These are phyloP conservation scores for Pseudoscleropodium purum DNA, from an alignment of 225 moss, liverwort and hornwort genomes.

Conservation along the genomic window DNA sequence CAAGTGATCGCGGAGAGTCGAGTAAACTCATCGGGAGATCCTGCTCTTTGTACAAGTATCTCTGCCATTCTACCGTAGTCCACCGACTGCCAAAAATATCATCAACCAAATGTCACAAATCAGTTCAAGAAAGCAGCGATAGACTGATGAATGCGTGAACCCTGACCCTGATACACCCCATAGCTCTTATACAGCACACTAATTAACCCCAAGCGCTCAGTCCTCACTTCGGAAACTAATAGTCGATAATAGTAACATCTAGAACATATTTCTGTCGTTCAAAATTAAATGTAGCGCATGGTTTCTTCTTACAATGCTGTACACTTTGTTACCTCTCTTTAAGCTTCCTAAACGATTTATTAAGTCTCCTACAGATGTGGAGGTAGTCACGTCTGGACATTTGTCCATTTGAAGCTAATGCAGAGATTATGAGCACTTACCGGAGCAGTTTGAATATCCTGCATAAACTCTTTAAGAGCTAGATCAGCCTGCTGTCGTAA, in stretches of 20 bases:
- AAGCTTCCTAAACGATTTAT: not conserved
- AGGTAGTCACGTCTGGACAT: not conserved
- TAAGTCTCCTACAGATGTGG: not conserved
- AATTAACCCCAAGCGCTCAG: not conserved
- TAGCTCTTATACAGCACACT: not conserved
- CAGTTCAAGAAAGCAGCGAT: not conserved
- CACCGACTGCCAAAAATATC: constrained; percentile 54
- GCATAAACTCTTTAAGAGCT: constrained; percentile 85
- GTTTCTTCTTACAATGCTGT: not conserved
- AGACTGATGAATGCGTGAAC: not conserved
- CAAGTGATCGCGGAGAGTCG: constrained; percentile 81
- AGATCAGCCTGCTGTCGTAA: constrained; percentile 85
- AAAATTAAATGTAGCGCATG: not conserved
- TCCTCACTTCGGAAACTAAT: not conserved
- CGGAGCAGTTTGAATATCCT: constrained; percentile 83
- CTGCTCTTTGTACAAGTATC: constrained; percentile 85
- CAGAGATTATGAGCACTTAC: constrained; percentile 27
- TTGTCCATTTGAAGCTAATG: not conserved
- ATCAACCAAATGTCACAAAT: constrained; percentile 3
- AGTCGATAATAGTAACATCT: not conserved
- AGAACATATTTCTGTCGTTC: not conserved
- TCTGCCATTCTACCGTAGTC: constrained; percentile 96
- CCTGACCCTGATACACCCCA: not conserved
- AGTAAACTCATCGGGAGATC: constrained; percentile 83
- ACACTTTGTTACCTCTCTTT: not conserved